phyloP scores from a whole-genome alignment of 768 basidiomycete genomes.

The Serendipita indica region DNA sequence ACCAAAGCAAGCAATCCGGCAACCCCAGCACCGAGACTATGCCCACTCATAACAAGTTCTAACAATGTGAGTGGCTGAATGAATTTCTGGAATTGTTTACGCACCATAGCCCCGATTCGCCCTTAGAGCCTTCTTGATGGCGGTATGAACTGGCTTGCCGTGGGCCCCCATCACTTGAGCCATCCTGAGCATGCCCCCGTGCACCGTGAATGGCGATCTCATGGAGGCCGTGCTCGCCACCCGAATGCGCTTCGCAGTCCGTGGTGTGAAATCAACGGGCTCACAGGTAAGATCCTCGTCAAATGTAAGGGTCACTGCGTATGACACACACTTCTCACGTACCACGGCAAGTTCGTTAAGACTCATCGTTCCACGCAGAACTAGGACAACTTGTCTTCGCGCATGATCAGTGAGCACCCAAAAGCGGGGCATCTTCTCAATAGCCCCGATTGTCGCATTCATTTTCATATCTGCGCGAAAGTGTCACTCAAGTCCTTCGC shows the following conservation, averaged over 20 bases:
- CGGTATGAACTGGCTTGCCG: constrained; percentile 63
- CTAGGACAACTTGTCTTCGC: constrained; percentile 58
- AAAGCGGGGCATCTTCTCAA: constrained; percentile 64
- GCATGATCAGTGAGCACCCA: constrained; percentile 77
- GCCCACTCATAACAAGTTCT: constrained; percentile 68
- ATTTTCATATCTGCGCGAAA: constrained; percentile 19
- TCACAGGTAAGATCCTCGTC: constrained; percentile 59
- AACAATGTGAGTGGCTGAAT: constrained; percentile 13
- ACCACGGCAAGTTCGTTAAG: constrained; percentile 68
- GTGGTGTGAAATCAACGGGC: constrained; percentile 28
- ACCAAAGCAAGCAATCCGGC: constrained; percentile 61
- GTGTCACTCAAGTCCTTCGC: background rate
- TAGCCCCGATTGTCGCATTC: constrained; percentile 37
- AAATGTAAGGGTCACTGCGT: background rate
- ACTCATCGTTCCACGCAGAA: constrained; percentile 70
- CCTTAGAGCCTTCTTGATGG: constrained; percentile 52
- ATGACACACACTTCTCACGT: too few species aligned
- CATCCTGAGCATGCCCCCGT: constrained; percentile 69
- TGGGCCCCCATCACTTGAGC: constrained; percentile 62
- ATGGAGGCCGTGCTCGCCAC: constrained; percentile 23
- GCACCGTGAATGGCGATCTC: constrained; percentile 39
- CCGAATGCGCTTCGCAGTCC: constrained; percentile 15
- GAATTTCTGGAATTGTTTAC: background rate
- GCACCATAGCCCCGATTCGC: constrained; percentile 59
- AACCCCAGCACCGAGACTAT: constrained; percentile 74